Evolutionary conservation across 176 grass and related monocot species (phyloP).

Genomic region (Phyllostachys edulis): DNA sequence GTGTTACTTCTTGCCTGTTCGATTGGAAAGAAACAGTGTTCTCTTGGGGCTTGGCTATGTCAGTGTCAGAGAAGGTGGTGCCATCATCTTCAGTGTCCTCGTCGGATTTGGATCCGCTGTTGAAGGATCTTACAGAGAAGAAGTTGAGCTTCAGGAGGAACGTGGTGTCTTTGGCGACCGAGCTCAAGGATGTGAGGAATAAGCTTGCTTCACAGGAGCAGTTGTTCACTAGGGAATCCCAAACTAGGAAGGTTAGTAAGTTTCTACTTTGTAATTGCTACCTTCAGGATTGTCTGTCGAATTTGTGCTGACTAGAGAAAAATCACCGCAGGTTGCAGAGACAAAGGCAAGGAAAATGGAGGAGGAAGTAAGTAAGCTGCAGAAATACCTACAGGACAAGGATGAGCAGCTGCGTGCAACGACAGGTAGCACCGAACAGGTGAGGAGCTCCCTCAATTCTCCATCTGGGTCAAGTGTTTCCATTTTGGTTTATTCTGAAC

Average conservation of each 20-base stretch:
- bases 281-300: background rate
- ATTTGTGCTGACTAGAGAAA: background rate
- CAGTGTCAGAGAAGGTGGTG: slow-evolving; percentile 27
- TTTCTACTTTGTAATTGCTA: background rate
- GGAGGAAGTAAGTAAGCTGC: slow-evolving; percentile 66
- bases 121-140: slow-evolving; percentile 91
- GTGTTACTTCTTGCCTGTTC: background rate
- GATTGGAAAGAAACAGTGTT: background rate
- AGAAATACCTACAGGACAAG: slow-evolving; percentile 64
- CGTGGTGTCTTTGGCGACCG: slow-evolving; percentile 66
- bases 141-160: slow-evolving; percentile 84
- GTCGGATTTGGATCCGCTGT: slow-evolving; percentile 62
- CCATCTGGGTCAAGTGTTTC: background rate
- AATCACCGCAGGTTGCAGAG: slow-evolving; percentile 55
- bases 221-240: slow-evolving; percentile 52
- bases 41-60: slow-evolving; percentile 36
- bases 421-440: slow-evolving; percentile 49
- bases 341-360: slow-evolving; percentile 70
- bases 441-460: background rate
- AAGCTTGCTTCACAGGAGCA: slow-evolving; percentile 64
- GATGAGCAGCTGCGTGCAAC: slow-evolving; percentile 53
- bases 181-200: slow-evolving; percentile 76
- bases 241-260: slow-evolving; percentile 54
- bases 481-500: background rate
- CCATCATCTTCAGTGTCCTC: slow-evolving; percentile 37